Conservation (phyloP, 2,329 filamentous ascomycete species). For the Fusarium protoensiforme region DNA sequence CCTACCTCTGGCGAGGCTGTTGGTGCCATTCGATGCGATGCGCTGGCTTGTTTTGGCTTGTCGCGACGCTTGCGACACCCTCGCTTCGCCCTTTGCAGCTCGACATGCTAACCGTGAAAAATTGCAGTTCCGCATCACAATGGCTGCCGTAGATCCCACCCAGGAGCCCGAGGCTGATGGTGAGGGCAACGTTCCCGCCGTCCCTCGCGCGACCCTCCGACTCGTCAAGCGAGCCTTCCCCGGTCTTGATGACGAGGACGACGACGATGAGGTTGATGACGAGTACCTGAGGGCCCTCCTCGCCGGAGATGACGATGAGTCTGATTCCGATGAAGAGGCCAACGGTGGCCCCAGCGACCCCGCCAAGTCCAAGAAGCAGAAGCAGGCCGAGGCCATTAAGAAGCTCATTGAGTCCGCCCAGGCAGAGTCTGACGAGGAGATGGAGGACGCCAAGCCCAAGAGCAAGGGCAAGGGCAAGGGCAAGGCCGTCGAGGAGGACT, state of each 20-base stretch:
- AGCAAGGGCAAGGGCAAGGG: slow-evolving; percentile 77
- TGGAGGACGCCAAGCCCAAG: slow-evolving; percentile 75
- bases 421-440: slow-evolving; percentile 70
- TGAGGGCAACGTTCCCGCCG: slow-evolving; percentile 68
- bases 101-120: slow-evolving; percentile 30
- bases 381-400: slow-evolving; percentile 79
- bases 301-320: slow-evolving; percentile 62
- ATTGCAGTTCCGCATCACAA: slow-evolving; percentile 90
- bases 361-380: slow-evolving; percentile 87
- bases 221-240: slow-evolving; percentile 79
- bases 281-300: slow-evolving; percentile 70
- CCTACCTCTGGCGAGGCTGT: not conserved
- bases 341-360: slow-evolving; percentile 95
- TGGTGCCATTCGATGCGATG: not conserved
- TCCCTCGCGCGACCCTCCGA: slow-evolving; percentile 88
- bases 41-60: not conserved
- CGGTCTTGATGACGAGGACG: slow-evolving; percentile 63
- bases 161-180: slow-evolving; percentile 75
- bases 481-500: slow-evolving; percentile 70
- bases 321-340: slow-evolving; percentile 68
- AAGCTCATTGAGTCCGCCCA: slow-evolving; percentile 78
- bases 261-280: slow-evolving; percentile 74
- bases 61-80: slow-evolving; percentile 24
- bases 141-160: slow-evolving; percentile 96
- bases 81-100: not conserved